A percentile compares a stretch with the other conserved stretches of the same genome.
phyloP scores from a whole-genome alignment of 371 early-diverging fungal genomes.

The Coemansia linderi region DNA sequence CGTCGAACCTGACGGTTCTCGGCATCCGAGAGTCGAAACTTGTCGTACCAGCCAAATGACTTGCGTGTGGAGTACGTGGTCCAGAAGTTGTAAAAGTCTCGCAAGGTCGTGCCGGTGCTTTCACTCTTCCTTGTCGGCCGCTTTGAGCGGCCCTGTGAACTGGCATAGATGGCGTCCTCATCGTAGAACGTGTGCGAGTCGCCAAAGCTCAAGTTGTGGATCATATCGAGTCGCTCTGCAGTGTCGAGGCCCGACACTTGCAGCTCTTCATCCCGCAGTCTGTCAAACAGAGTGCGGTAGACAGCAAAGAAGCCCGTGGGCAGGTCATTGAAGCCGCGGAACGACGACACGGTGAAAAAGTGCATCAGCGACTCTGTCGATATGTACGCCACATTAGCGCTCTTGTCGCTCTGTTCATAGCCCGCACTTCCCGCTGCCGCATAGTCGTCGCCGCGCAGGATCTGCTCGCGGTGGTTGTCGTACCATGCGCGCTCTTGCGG shows the following conservation, averaged over 20 bases:
- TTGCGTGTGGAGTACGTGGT: slow-evolving; percentile 73
- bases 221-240: slow-evolving; percentile 42
- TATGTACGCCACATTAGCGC: slow-evolving; percentile 30
- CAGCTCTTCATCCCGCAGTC: slow-evolving; percentile 78
- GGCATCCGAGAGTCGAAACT: slow-evolving; percentile 76
- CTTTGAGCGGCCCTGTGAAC: slow-evolving; percentile 4
- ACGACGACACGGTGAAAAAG: slow-evolving; percentile 51
- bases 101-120: slow-evolving; percentile 38
- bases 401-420: slow-evolving; percentile 13
- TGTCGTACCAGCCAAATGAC: slow-evolving; percentile 89
- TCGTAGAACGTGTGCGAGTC: slow-evolving; percentile 43
- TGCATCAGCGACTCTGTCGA: slow-evolving; percentile 50
- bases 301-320: slow-evolving; percentile 77
- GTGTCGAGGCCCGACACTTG: slow-evolving; percentile 58
- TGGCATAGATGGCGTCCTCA: slow-evolving; percentile 31
- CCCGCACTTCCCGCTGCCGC: not conserved
- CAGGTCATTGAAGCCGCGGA: slow-evolving; percentile 61
- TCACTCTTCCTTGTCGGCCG: not conserved
- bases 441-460: slow-evolving; percentile 49
- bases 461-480: slow-evolving; percentile 58
- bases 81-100: slow-evolving; percentile 80
- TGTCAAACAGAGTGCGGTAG: slow-evolving; percentile 76
- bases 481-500: slow-evolving; percentile 91
- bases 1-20: slow-evolving; percentile 78
- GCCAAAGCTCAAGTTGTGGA: slow-evolving; percentile 52